These are phyloP conservation scores for Diplodia intermedia DNA, from an alignment of 2,329 filamentous ascomycete genomes.

Conservation along the genomic window DNA sequence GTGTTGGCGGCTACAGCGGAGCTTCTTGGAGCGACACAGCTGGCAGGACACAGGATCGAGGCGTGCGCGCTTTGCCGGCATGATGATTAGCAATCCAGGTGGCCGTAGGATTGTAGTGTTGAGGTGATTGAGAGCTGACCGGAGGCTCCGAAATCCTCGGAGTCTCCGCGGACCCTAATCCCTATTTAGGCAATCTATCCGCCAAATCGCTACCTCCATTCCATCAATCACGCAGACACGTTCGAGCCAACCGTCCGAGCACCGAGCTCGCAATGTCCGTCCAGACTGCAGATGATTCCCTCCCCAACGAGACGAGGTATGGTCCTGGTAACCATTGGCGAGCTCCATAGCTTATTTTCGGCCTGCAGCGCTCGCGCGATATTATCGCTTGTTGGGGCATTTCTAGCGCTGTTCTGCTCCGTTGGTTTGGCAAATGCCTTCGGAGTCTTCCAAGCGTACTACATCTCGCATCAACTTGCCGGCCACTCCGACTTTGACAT, in stretches of 20 bases:
- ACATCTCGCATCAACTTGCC: slow-evolving; percentile 39
- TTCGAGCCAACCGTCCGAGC: not conserved
- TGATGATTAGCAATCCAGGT: not conserved
- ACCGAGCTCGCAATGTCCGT: not conserved
- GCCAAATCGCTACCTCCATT: not conserved
- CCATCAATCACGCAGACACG: not conserved
- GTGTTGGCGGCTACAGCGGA: slow-evolving; percentile 20
- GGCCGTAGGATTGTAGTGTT: not conserved
- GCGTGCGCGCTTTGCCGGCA: not conserved
- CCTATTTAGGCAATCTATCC: slow-evolving; percentile 11
- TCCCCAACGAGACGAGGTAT: not conserved
- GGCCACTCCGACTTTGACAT: not conserved
- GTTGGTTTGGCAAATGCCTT: slow-evolving; percentile 34
- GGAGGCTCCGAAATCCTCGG: slow-evolving; percentile 1
- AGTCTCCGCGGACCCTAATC: not conserved
- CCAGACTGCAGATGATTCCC: not conserved
- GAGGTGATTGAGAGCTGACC: not conserved
- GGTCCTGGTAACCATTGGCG: no score
- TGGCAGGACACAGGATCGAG: slow-evolving; percentile 30
- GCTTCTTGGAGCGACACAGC: slow-evolving; percentile 27
- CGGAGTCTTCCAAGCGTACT: slow-evolving; percentile 47
- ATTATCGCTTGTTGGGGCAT: not conserved
- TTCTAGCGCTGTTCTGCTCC: slow-evolving; percentile 4
- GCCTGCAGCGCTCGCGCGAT: not conserved
- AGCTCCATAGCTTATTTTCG: not conserved